These are phyloP conservation scores for Theobroma grandiflorum DNA, from an alignment of 441 rosid genomes.

Conservation along the genomic window DNA sequence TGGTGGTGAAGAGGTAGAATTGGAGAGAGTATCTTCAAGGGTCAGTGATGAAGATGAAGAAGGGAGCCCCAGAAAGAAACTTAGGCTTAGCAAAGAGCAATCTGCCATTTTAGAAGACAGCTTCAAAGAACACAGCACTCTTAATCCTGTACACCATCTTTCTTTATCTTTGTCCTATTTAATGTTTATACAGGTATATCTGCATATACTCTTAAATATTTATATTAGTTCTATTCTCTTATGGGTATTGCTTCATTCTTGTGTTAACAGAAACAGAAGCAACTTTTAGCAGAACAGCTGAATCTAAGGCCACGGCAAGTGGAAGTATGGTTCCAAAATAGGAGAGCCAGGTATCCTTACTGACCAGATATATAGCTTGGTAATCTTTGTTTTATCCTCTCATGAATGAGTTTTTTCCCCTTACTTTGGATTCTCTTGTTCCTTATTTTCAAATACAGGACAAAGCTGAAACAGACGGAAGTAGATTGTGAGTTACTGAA, in stretches of 20 bases:
- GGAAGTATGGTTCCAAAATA: slow-evolving; percentile 98
- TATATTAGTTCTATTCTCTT: neutral
- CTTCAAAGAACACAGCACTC: slow-evolving; percentile 79
- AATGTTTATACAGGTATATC: neutral
- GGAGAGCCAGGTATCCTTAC: slow-evolving; percentile 81
- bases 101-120: slow-evolving; percentile 76
- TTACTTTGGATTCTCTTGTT: slow-evolving; percentile 17
- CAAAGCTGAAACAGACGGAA: slow-evolving; percentile 94
- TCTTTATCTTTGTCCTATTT: slow-evolving; percentile 22
- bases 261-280: slow-evolving; percentile 74
- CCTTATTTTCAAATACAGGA: slow-evolving; percentile 52
- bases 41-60: slow-evolving; percentile 62
- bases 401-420: slow-evolving; percentile 15
- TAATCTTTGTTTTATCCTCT: slow-evolving; percentile 6
- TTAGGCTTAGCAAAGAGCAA: slow-evolving; percentile 80
- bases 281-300: slow-evolving; percentile 70
- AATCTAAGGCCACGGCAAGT: slow-evolving; percentile 89
- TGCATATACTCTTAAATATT: neutral
- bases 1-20: slow-evolving; percentile 41
- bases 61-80: slow-evolving; percentile 82
- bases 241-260: neutral
- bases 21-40: slow-evolving; percentile 48
- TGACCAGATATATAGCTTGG: slow-evolving; percentile 23
- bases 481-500: slow-evolving; percentile 79
- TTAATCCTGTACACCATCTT: slow-evolving; percentile 63